Base-by-base conservation (phyloP, 2,329 filamentous ascomycete genomes). In the Penicillium sp. region DNA sequence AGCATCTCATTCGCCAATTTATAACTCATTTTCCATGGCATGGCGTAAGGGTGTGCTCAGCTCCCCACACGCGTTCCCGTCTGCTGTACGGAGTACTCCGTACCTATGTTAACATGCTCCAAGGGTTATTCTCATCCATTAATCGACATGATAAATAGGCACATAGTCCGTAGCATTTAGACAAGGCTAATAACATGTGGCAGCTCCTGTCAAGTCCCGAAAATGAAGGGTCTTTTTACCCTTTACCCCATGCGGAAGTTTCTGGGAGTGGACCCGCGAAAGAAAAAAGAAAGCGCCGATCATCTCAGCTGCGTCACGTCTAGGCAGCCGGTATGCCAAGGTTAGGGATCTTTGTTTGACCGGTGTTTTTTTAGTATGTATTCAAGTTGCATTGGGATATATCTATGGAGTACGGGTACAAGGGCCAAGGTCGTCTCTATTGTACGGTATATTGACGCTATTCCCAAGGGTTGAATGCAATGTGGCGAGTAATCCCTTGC, bases 181-280 rank as follows among this genome's bases (percentile, higher is more conserved):
- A 44, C 9, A 27, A 34, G 19, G 2, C 19, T 5, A 47, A 8
- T 4, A 36, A 47, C 21, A 47, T 47, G 44, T 44, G 49, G 54
- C 10, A 48, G 52, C 34, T 34, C 38, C 36, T 44, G 16, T 53
- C 44, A 50, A 51, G 49, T 51, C 49, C 33, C 23, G 58, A 45
- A 62, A 63, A 65, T 65, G 60, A 50, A 61, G 54, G 61, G 57
- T 46, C 50, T 45, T 21, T 25, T 7, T 9, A 21, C 29, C 10
- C 19, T 55, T 36, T 51, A 57, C 31, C 21, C 41, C 61, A 49
- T 57, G 45, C 8, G 53, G 52, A 60, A 59, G 36, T 31, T 60
- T 59, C 47, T n/a, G 7, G 11, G 48, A 59, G 58, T 64, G 60
- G 63, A 54, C 44, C 39, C 25, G 39, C 38, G 38, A 27, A 29